Conservation (phyloP, 75 land plant species). For the Picea glauca region DNA sequence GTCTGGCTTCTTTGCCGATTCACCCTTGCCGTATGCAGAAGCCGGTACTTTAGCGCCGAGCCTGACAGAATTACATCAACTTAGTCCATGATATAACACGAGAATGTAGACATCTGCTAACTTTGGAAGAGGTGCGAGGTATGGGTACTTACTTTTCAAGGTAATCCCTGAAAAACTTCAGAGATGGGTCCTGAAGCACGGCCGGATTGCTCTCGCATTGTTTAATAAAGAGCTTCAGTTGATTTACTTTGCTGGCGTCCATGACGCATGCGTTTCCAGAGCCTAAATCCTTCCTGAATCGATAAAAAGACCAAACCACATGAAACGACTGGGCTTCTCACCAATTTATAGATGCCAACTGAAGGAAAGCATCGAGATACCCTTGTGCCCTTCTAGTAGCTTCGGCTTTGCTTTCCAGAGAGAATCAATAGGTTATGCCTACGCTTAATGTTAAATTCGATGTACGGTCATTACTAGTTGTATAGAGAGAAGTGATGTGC, state of each 20-base stretch:
- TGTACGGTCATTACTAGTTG: too few species aligned
- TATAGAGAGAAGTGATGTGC: too few species aligned
- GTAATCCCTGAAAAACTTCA: constrained; percentile 91
- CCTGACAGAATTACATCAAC: constrained; percentile 26
- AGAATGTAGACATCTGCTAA: neutral
- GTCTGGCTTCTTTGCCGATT: constrained; percentile 18
- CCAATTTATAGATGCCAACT: too few species aligned
- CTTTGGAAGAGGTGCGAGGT: neutral
- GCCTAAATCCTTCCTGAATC: too few species aligned
- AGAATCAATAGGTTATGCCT: too few species aligned
- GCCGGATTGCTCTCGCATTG: constrained; percentile 62
- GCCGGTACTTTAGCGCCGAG: constrained; percentile 75
- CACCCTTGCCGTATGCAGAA: constrained; percentile 38
- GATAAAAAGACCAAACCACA: too few species aligned
- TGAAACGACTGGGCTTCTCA: too few species aligned
- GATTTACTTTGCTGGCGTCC: constrained; percentile 63
- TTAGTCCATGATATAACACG: neutral
- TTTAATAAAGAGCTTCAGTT: constrained; percentile 74
- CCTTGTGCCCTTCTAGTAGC: too few species aligned
- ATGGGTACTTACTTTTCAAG: constrained; percentile 59
- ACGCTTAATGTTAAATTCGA: too few species aligned
- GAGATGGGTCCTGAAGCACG: constrained; percentile 54
- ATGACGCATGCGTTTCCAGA: constrained; percentile 14
- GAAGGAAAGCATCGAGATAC: too few species aligned
- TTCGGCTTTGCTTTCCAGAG: too few species aligned